Conservation (phyloP, 2,329 filamentous ascomycete species). For the Exophiala oligosperma region DNA sequence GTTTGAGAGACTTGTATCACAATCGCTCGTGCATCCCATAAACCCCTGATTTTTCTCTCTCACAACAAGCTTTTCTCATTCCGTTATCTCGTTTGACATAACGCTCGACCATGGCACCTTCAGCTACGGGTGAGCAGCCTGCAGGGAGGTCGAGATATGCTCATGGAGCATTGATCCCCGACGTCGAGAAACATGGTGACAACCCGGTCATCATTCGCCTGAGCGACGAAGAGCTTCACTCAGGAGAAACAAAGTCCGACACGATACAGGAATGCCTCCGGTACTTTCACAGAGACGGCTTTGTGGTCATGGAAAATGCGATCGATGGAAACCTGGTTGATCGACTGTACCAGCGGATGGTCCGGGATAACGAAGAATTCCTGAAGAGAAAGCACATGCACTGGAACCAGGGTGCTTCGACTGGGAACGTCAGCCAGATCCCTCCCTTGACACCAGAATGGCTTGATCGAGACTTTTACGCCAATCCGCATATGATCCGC, state of each 20-base stretch:
- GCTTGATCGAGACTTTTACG: constrained; percentile 39
- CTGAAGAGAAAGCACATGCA: constrained; percentile 32
- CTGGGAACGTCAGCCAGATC: constrained; percentile 43
- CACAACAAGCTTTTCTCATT: too few relatives aligned
- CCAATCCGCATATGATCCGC: constrained; percentile 38
- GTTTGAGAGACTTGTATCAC: too few relatives aligned
- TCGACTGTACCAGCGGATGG: constrained; percentile 59
- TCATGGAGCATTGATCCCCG: constrained; percentile 12
- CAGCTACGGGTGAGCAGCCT: constrained; percentile 2
- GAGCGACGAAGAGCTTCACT: constrained; percentile 15
- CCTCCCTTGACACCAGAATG: constrained; percentile 36
- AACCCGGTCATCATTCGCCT: constrained; percentile 16
- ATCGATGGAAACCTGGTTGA: constrained; percentile 35
- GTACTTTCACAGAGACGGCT: constrained; percentile 36
- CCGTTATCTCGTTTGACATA: too few relatives aligned
- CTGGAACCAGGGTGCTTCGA: constrained; percentile 34
- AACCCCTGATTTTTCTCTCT: too few relatives aligned
- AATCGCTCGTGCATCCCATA: too few relatives aligned
- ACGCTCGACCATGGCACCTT: constrained; percentile 6
- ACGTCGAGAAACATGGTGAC: constrained; percentile 18
- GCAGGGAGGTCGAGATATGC: constrained; percentile 3
- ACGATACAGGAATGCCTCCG: constrained; percentile 16
- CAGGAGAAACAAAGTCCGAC: constrained; percentile 12
- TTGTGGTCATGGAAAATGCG: constrained; percentile 40
- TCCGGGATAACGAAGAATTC: constrained; percentile 35